A percentile compares a stretch with the other conserved stretches of the same genome.
phyloP scores from a whole-genome alignment of 345 rosid species.

The Brassica juncea region DNA sequence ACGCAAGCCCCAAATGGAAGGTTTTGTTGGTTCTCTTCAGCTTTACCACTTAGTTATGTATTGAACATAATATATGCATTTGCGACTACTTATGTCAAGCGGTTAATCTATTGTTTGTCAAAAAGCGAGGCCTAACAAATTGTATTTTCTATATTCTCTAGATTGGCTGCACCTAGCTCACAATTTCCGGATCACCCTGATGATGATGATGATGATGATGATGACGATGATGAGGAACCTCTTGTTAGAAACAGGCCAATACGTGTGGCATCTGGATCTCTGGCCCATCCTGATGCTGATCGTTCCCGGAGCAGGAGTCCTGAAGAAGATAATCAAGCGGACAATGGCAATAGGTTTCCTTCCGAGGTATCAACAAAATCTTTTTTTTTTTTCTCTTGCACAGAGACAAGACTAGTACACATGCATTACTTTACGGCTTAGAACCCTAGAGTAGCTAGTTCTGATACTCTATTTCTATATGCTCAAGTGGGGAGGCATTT shows the following conservation, averaged over 20 bases:
- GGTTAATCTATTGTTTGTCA: conserved; percentile 7
- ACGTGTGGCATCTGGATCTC: conserved; percentile 49
- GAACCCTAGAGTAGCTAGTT: conserved; percentile 22
- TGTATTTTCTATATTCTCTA: conserved; percentile 34
- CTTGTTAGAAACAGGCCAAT: conserved; percentile 72
- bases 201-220: conserved; percentile 43
- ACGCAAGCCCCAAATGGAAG: conserved; percentile 63
- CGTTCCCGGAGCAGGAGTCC: conserved; percentile 67
- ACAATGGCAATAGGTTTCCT: conserved; percentile 57
- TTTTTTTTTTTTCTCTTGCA: not conserved
- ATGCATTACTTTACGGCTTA: not conserved
- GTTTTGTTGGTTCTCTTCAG: conserved; percentile 43
- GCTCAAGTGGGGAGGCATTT: conserved; percentile 97
- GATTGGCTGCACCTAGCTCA: conserved; percentile 66
- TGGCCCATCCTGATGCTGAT: conserved; percentile 50
- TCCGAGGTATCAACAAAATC: conserved; percentile 53
- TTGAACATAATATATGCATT: not conserved
- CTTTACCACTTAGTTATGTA: not conserved
- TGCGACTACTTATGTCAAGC: not conserved
- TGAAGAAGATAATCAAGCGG: conserved; percentile 51
- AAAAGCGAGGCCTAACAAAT: conserved; percentile 7
- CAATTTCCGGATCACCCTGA: conserved; percentile 68
- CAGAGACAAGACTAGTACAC: not conserved
- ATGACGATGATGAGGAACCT: conserved; percentile 60
- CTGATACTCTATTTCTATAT: conserved; percentile 23